Base-by-base conservation (phyloP, 2,329 filamentous ascomycete species). In the Dactylellina leptospora region DNA sequence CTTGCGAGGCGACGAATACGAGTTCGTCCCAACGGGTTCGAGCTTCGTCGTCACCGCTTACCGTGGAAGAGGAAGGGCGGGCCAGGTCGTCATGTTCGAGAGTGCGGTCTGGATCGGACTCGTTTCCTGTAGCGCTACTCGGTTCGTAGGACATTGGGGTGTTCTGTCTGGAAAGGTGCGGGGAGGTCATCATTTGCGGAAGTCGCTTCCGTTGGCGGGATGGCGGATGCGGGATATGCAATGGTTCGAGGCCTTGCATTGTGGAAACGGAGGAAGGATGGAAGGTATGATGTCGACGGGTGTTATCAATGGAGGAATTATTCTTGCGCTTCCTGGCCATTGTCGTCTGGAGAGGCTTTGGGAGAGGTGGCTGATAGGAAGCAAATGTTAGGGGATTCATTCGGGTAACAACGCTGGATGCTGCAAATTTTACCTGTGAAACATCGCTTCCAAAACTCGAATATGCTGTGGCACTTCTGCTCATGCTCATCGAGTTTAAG, bases 171-270 rank as follows among this genome's bases (percentile, higher is more conserved):
- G 68, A 72, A 11, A 72, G 40, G 23, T 72, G 68, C 11, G 68
- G 68, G 28, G 68, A 72, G 4, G 59, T 72, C 68, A 72, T 72
- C 38, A 72, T 72, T 27, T 63, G 59, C 11, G 68, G 68, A 55
- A 72, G 68, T 42, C 68, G 68, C 53, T 72, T 72, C 44, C 68
- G 68, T 45, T 72, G 68, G 30, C 68, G 68, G 51, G 68, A 72
- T 28, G 68, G 68, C 20, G 68, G 44, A 55, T 72, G 68, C 13
- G 68, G 68, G 33, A 72, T 72, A 54, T 72, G 68, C 36, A 72
- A 53, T 9, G 68, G 68, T 47, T 72, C 68, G 20, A 72, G 68
- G 6, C 68, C 68, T 47, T 72, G 68, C 30, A 72, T 53, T 10
- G 68, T 64, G 2, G 68, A 72, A 30, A 72, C 54, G 25, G 68